A percentile compares a stretch with the other conserved stretches of the same genome.
Conservation (phyloP, 225 moss, liverwort and hornwort genomes). For the Takakia lepidozioides region DNA sequence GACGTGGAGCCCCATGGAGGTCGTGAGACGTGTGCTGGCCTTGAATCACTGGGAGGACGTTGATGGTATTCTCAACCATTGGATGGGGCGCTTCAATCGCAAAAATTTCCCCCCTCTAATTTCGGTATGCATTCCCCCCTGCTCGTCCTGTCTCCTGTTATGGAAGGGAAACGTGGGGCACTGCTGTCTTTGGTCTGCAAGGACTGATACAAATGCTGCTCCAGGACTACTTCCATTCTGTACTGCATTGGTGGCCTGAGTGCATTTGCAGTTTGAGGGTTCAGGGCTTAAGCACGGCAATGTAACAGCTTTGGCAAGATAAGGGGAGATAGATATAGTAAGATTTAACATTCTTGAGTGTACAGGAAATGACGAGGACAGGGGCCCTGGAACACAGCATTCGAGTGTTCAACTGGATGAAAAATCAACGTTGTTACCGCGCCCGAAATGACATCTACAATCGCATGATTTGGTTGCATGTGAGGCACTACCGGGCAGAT, state of each 20-base stretch:
- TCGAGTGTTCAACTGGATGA: conserved; percentile 92
- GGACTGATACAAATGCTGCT: too few relatives aligned
- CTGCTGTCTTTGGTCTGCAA: too few relatives aligned
- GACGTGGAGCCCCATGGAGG: conserved; percentile 71
- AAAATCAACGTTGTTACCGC: conserved; percentile 83
- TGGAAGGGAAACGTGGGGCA: too few relatives aligned
- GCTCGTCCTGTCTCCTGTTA: background rate
- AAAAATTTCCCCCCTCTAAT: conserved; percentile 84
- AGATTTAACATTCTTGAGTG: too few relatives aligned
- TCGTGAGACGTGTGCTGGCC: conserved; percentile 57
- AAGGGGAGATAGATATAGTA: too few relatives aligned
- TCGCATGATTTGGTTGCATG: conserved; percentile 83
- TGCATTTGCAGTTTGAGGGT: too few relatives aligned
- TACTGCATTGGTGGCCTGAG: too few relatives aligned
- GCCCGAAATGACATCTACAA: conserved; percentile 93
- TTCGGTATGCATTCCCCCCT: conserved; percentile 22
- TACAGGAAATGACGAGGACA: conserved; percentile 76
- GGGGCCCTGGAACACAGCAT: conserved; percentile 72
- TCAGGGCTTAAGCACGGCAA: too few relatives aligned
- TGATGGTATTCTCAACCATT: conserved; percentile 66
- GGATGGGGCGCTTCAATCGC: conserved; percentile 91
- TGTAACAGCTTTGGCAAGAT: too few relatives aligned
- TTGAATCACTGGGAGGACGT: conserved; percentile 97
- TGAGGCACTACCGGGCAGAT: conserved; percentile 79
- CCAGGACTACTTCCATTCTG: too few relatives aligned